Evolutionary conservation across 2,329 filamentous ascomycete genomes (phyloP).

Genomic region (Rhinocladiella mackenziei): DNA sequence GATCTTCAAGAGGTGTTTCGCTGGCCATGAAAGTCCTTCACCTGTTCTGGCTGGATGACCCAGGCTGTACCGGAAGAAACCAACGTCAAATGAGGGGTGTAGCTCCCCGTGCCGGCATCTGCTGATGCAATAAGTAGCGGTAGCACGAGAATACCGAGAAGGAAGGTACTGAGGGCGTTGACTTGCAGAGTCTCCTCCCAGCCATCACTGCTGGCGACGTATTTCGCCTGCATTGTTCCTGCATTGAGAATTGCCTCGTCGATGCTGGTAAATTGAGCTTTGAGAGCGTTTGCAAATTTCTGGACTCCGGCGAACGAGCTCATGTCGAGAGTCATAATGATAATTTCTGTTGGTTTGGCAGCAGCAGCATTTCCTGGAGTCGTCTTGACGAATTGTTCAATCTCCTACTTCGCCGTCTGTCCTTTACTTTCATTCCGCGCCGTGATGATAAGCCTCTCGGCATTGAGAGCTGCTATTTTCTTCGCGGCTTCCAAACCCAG

Average conservation of each 20-base stretch:
- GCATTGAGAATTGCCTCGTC: constrained; percentile 48
- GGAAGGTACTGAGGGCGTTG: constrained; percentile 54
- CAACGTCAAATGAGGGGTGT: constrained; percentile 41
- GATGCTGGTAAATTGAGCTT: constrained; percentile 36
- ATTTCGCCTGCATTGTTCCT: constrained; percentile 41
- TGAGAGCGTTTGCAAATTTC: constrained; percentile 37
- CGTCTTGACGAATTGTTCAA: constrained; percentile 31
- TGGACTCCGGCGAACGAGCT: constrained; percentile 44
- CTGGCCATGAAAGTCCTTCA: constrained; percentile 31
- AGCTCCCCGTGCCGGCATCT: constrained; percentile 20
- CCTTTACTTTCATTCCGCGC: constrained; percentile 45
- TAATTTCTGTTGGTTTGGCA: constrained; percentile 36
- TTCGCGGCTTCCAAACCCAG: constrained; percentile 49
- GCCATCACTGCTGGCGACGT: constrained; percentile 39
- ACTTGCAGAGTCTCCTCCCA: constrained; percentile 55
- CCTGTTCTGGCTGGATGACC: constrained; percentile 33
- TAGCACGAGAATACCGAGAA: constrained; percentile 52
- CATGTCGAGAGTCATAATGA: constrained; percentile 48
- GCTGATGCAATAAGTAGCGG: constrained; percentile 43
- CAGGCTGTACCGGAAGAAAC: constrained; percentile 43
- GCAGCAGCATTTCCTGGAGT: constrained; percentile 21
- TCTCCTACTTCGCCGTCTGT: constrained; percentile 38
- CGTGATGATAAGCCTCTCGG: constrained; percentile 45
- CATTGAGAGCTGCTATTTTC: constrained; percentile 44
- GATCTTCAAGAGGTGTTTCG: constrained; percentile 33